Evolutionary conservation across 805 yeast genomes (phyloP).

Genomic region (Torulaspora franciscae): DNA sequence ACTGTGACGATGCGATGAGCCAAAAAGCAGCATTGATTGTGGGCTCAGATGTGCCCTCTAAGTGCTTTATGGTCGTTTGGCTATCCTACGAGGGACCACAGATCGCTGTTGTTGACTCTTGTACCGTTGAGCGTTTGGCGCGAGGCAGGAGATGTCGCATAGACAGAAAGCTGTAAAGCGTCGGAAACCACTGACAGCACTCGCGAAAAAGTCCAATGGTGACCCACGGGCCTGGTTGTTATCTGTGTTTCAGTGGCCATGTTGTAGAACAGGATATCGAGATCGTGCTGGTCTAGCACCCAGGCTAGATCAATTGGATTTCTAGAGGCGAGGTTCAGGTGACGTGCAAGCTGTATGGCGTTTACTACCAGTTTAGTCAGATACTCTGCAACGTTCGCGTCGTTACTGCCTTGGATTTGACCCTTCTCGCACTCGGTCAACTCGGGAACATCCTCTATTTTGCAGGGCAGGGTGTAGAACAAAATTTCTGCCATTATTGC

Average conservation of each 20-base stretch:
- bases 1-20: neutral
- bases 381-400: conserved; percentile 12
- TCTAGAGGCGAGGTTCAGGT: conserved; percentile 16
- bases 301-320: conserved; percentile 18
- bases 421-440: conserved; percentile 2
- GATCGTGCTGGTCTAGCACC: conserved; percentile 26
- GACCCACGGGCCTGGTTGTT: conserved; percentile 13
- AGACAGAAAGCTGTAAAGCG: conserved; percentile 13
- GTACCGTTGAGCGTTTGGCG: conserved; percentile 12
- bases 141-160: conserved; percentile 15
- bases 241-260: conserved; percentile 13
- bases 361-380: conserved; percentile 19
- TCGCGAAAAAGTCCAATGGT: conserved; percentile 15
- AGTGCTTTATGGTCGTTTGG: neutral
- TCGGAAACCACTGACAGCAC: conserved; percentile 16
- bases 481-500: conserved; percentile 15
- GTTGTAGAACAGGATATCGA: conserved; percentile 29
- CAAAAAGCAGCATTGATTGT: neutral
- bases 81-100: conserved; percentile 22
- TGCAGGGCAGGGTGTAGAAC: conserved; percentile 16
- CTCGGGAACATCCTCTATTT: conserved; percentile 4
- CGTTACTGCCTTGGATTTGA: conserved; percentile 5
- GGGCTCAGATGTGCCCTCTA: neutral
- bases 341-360: conserved; percentile 17
- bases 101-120: conserved; percentile 16